Percentiles rank a stretch among this genome's conserved stretches.
These are phyloP conservation scores for Encephalitozoon romaleae DNA, from an alignment of 371 early-diverging fungal genomes.

Conservation along the genomic window DNA sequence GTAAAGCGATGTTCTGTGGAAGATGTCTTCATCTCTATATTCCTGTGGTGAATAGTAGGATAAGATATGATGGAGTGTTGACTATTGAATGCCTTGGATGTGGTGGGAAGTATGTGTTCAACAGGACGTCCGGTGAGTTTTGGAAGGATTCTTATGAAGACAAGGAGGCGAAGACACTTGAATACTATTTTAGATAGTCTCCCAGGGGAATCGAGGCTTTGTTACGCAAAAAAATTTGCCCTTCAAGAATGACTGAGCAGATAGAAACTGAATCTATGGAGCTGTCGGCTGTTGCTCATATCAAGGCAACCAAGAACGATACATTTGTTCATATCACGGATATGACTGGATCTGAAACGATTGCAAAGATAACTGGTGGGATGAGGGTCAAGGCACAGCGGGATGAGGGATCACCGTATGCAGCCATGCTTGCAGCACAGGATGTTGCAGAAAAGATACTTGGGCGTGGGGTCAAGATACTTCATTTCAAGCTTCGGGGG, in stretches of 20 bases:
- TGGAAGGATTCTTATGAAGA: neutral
- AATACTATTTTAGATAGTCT: neutral
- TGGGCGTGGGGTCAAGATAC: slow-evolving; percentile 95
- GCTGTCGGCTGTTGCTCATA: slow-evolving; percentile 84
- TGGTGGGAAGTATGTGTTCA: neutral
- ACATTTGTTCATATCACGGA: slow-evolving; percentile 98
- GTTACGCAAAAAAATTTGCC: neutral
- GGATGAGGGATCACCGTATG: slow-evolving; percentile 99
- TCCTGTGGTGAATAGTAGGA: slow-evolving; percentile 21
- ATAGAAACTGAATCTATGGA: slow-evolving; percentile 22
- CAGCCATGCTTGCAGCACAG: slow-evolving; percentile 99
- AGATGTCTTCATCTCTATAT: slow-evolving; percentile 11
- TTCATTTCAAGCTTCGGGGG: slow-evolving; percentile 98
- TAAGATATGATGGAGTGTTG: neutral
- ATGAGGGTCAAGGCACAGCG: slow-evolving; percentile 99
- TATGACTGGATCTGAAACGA: slow-evolving; percentile 98
- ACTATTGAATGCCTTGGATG: slow-evolving; percentile 12
- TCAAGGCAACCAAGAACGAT: slow-evolving; percentile 98
- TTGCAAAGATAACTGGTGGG: slow-evolving; percentile 97
- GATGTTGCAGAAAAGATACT: slow-evolving; percentile 94
- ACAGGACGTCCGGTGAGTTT: neutral
- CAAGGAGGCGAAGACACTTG: neutral
- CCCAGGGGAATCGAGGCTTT: neutral
- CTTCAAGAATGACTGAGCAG: slow-evolving; percentile 12
- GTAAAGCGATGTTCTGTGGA: neutral